Evolutionary conservation across 345 rosid genomes (phyloP), one percentile per base, ranked within the genome.

Genomic region (Salix dunnii): DNA sequence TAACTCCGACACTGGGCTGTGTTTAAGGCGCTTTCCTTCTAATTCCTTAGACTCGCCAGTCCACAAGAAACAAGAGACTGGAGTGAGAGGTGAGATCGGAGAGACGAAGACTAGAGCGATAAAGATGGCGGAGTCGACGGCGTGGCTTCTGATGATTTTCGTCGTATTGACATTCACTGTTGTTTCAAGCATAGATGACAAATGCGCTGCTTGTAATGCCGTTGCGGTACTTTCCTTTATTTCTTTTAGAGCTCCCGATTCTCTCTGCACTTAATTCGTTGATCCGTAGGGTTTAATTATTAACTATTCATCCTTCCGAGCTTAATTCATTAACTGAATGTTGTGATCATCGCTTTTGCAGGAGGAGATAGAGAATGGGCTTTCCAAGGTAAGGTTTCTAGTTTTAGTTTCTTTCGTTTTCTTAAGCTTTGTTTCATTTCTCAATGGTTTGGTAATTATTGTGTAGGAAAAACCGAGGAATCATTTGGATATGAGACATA

Each of bases 401-500:
- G n/a, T 14, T 17, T 58, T 25, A 40, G 38, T 70, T 68, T n/a
- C 70, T 40, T 17, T 55, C 40, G 9, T 12, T 42, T 7, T 35
- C 42, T 3, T 48, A 31, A n/a, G 10, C 2, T 14, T 16, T 16
- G 1, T 9, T 23, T 51, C 5, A 11, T 31, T 3, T 62, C 7
- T 76, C 46, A 16, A 18, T 46, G 51, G 30, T 62, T 72, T 18
- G 31, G 68, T 25, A 33, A 0, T 33, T 5, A 7, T 38, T 13
- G 23, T 62, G 4, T 68, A 93, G 98, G 98, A 96, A 79, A 93
- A 92, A 72, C 97, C 97, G 18, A 83, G 94, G 78, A 92, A 96
- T 87, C 97, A 96, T 87, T 88, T 93, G 87, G 99, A 96, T 79
- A 83, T 93, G 98, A 88, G 98, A 82, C 90, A 96, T 82, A 88